A percentile compares a stretch with the other conserved stretches of the same genome.
These are phyloP conservation scores for Brassica cretica DNA, from an alignment of 345 rosid genomes.

Conservation along the genomic window DNA sequence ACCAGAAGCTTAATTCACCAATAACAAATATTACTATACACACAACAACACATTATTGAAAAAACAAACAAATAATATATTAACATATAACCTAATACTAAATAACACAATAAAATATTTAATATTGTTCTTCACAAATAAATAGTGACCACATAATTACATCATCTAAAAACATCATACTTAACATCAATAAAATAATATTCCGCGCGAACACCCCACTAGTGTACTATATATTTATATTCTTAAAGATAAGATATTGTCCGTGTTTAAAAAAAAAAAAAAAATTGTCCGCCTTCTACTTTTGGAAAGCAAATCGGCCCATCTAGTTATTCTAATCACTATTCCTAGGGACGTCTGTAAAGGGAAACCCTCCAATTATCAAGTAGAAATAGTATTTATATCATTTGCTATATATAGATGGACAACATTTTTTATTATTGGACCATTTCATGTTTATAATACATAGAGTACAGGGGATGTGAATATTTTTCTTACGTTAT, in stretches of 20 bases:
- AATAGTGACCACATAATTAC: too few species aligned
- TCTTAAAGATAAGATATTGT: conserved; percentile 7
- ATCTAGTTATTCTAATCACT: neutral
- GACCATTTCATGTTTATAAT: neutral
- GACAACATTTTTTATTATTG: neutral
- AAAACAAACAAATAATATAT: too few species aligned
- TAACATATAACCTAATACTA: too few species aligned
- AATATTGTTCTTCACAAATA: too few species aligned
- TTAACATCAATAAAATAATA: too few species aligned
- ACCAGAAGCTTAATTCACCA: too few species aligned
- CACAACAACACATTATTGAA: too few species aligned
- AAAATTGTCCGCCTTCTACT: conserved; percentile 11
- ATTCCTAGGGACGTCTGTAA: conserved; percentile 17
- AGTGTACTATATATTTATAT: neutral
- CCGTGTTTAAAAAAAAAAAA: neutral
- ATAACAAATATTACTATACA: too few species aligned
- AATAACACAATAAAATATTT: too few species aligned
- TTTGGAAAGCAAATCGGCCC: conserved; percentile 25
- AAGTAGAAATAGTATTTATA: neutral
- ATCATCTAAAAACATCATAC: too few species aligned
- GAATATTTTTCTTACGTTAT: neutral
- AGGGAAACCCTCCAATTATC: conserved; percentile 18
- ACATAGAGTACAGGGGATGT: neutral
- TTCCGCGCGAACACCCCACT: too few species aligned
- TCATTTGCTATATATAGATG: conserved; percentile 4